Base-by-base conservation (phyloP, 2,329 filamentous ascomycete genomes). In the Xylaria sp. region DNA sequence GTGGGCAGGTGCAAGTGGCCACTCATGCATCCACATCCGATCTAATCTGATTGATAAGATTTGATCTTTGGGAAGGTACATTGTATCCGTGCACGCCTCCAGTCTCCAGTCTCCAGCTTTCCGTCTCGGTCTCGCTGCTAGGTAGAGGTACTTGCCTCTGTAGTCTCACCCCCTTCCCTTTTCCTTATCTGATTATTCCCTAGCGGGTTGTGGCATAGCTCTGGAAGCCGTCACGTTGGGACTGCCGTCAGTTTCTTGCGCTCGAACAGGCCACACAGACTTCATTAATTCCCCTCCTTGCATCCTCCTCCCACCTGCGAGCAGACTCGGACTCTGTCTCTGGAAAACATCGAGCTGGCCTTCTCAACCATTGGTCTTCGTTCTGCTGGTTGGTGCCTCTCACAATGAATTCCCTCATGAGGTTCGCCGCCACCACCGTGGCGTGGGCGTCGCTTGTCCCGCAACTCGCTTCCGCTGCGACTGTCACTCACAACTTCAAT, bases 401-500 rank as follows among this genome's bases (percentile, higher is more conserved):
- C 60, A 59, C 39, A 51, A 66, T 67, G 66, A 58, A 58, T 18
- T 65, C 61, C 16, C 50, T 52, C 2, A 48, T 59, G 39, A 62
- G 59, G 23, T 50, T 63, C 19, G 52, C 61, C 50, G 46, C 61
- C 8, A 58, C 61, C 18, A 58, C 61, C 18, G 23, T 63, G 51
- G 55, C 60, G 47, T 70, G 62, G 62, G 55, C 59, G 35, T 58
- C 63, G 39, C 52, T 51, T 49, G 59, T 66, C 46, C 10, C 65
- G 2, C 55, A 58, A 42, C 63, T 69, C 48, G 72, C 76, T 10
- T 64, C 62, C 7, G 79, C 79, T 35, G 78, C 76, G 7, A 82
- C 78, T 0, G 75, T 86, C 57, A 79, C 76, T 3, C 83, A 87
- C 68, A 78, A 90, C 71, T 91, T 88, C 75, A 84, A 86, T 67